A percentile compares a stretch with the other conserved stretches of the same genome.
These are phyloP conservation scores for Melastoma candidum DNA, from an alignment of 441 rosid species.

Conservation along the genomic window DNA sequence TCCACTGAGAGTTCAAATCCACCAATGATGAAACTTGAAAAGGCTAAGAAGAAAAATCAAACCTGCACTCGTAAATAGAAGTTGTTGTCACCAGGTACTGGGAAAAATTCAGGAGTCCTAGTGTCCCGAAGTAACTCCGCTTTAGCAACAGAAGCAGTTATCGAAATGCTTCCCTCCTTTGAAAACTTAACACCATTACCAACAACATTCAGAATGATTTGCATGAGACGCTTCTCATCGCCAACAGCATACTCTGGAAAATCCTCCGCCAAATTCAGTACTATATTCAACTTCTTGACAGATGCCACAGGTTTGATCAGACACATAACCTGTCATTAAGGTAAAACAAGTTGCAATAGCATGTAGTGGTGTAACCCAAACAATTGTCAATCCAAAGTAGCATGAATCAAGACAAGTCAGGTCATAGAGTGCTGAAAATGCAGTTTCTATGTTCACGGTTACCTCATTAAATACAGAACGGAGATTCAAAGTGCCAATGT, in stretches of 20 bases:
- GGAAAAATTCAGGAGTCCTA: slow-evolving; percentile 57
- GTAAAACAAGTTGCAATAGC: no score
- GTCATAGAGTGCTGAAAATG: neutral
- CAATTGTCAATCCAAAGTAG: no score
- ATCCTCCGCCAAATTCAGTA: slow-evolving; percentile 71
- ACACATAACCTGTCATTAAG: slow-evolving; percentile 48
- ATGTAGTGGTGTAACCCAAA: no score
- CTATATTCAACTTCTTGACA: slow-evolving; percentile 64
- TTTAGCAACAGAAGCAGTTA: slow-evolving; percentile 65
- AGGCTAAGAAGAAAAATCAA: slow-evolving; percentile 18
- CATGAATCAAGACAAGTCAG: no score
- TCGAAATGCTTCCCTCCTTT: slow-evolving; percentile 68
- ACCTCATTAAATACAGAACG: slow-evolving; percentile 71
- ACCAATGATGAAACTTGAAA: neutral
- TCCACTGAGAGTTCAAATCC: no score
- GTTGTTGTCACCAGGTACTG: slow-evolving; percentile 52
- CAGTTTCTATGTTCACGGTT: neutral
- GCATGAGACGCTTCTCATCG: slow-evolving; percentile 89
- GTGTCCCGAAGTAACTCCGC: slow-evolving; percentile 51
- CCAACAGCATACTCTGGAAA: slow-evolving; percentile 84
- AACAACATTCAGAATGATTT: slow-evolving; percentile 68
- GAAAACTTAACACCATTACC: slow-evolving; percentile 97
- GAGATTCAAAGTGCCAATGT: slow-evolving; percentile 58
- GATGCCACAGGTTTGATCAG: slow-evolving; percentile 88
- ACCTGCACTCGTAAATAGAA: slow-evolving; percentile 91